Conservation (phyloP, 805 yeast species). For the Saccharomycopsis fodiens region DNA sequence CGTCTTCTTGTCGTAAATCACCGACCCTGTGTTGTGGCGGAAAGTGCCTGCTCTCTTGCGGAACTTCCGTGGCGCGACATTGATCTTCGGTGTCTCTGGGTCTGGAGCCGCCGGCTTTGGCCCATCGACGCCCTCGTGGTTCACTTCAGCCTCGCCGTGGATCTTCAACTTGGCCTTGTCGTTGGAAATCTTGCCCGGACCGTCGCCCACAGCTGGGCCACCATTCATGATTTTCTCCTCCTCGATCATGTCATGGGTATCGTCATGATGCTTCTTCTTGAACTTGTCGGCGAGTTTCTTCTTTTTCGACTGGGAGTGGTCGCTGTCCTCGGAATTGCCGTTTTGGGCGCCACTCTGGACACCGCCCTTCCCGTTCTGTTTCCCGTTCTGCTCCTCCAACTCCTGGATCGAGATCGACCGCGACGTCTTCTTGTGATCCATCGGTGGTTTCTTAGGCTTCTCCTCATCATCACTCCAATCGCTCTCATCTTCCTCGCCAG, state of each 20-base stretch:
- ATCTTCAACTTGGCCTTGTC: neutral
- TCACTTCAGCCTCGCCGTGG: neutral
- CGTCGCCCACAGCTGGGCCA: neutral
- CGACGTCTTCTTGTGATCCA: slow-evolving; percentile 10
- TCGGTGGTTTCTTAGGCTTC: slow-evolving; percentile 7
- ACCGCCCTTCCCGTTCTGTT: slow-evolving; percentile 12
- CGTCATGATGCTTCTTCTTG: neutral
- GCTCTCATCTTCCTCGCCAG: neutral
- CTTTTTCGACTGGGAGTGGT: neutral
- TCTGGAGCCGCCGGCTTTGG: neutral
- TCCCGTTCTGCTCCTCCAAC: neutral
- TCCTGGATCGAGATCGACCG: slow-evolving; percentile 17
- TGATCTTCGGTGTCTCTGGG: neutral
- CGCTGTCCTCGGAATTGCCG: neutral
- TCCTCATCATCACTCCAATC: slow-evolving; percentile 6
- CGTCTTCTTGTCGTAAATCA: slow-evolving; percentile 62
- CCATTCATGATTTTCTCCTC: neutral
- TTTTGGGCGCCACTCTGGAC: slow-evolving; percentile 17
- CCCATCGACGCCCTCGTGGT: no score
- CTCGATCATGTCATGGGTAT: neutral
- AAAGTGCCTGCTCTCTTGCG: slow-evolving; percentile 30
- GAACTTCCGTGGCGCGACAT: neutral
- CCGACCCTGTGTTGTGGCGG: slow-evolving; percentile 29
- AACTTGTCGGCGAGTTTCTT: neutral
- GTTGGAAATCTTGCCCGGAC: slow-evolving; percentile 1